Percentiles rank a stretch among this genome's conserved stretches.
phyloP scores from a whole-genome alignment of 2,329 filamentous ascomycete species.

The Ascomycota sp. region DNA sequence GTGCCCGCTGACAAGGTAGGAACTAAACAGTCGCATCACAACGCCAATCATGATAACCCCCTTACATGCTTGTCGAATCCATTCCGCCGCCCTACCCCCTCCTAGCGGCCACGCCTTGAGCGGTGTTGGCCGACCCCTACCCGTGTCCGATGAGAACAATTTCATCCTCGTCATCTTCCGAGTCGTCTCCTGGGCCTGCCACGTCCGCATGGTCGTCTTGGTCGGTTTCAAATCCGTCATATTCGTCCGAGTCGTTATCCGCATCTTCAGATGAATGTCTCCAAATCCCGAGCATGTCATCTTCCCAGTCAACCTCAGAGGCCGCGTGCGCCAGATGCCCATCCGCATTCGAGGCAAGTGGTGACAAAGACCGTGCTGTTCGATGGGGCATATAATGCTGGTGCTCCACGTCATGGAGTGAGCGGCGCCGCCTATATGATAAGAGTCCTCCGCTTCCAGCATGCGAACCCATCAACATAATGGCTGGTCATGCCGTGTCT shows the following conservation, averaged over 20 bases:
- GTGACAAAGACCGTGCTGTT: constrained; percentile 24
- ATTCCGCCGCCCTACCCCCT: no score
- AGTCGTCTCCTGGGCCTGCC: constrained; percentile 24
- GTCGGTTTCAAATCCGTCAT: constrained; percentile 25
- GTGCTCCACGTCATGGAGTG: constrained; percentile 15
- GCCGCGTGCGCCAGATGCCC: constrained; percentile 7
- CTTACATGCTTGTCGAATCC: no score
- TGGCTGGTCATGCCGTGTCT: constrained; percentile 6
- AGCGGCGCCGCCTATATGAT: constrained; percentile 17
- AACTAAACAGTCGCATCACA: neutral
- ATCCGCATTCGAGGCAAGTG: constrained; percentile 10
- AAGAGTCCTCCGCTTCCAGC: constrained; percentile 1
- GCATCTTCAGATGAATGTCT: no score
- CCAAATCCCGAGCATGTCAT: constrained; percentile 39
- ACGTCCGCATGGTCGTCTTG: constrained; percentile 7
- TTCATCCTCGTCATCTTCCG: constrained; percentile 28
- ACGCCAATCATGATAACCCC: constrained; percentile 1
- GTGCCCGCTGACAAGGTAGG: neutral
- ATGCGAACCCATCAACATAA: constrained; percentile 2
- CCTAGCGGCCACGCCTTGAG: no score
- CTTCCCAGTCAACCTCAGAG: constrained; percentile 26
- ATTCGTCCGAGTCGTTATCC: constrained; percentile 24
- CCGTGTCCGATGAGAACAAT: constrained; percentile 29
- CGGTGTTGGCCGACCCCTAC: constrained; percentile 7
- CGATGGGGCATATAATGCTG: constrained; percentile 17